Base-by-base conservation (phyloP, 2,329 filamentous ascomycete species). In the Rhytidhysteron rufulum region DNA sequence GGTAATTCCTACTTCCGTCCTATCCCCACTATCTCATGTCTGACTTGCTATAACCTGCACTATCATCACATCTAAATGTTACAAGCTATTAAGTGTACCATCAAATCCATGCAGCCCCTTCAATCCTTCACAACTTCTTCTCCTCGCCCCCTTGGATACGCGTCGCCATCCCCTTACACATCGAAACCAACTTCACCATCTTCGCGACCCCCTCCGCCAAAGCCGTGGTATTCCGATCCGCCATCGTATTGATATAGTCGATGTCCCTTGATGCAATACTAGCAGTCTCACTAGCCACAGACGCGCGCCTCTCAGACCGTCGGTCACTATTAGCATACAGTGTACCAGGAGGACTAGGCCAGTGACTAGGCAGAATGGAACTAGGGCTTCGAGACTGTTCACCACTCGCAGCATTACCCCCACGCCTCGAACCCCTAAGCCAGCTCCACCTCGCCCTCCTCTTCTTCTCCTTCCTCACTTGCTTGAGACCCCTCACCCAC, bases 171-270 rank as follows among this genome's bases (percentile, higher is more conserved):
- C 34, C 21, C 24, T 37, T 37, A 29, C 20, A 27, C 8, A 9
- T 18, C 34, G n/a, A 11, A 20, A 37, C 34, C 24, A 37, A 29
- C 17, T 13, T 18, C 22, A 37, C 34, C 34, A 37, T 37, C 22
- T 27, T 5, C 34, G 24, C 34, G 8, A 37, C 22, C 7, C 34
- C 34, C 36, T 31, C 29, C 30, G 27, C 33, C 20, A 34, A 20
- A 13, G 15, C 31, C 18, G 31, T 34, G 1, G 31, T 31, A 33
- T 35, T 33, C 27, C 20, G 21, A n/a, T 27, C 24, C 13, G 30
- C 25, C 27, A 31, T 33, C 13, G 16, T 24, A 13, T 13, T 11
- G 29, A 31, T 33, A 13, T 29, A 6, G 13, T 29, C 41, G 7
- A 43, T 20, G 31, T 31, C 29, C 15, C 24, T 36, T 35, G 20